Conservation (phyloP, 495 filamentous ascomycete genomes). For the Peziza echinospora region DNA sequence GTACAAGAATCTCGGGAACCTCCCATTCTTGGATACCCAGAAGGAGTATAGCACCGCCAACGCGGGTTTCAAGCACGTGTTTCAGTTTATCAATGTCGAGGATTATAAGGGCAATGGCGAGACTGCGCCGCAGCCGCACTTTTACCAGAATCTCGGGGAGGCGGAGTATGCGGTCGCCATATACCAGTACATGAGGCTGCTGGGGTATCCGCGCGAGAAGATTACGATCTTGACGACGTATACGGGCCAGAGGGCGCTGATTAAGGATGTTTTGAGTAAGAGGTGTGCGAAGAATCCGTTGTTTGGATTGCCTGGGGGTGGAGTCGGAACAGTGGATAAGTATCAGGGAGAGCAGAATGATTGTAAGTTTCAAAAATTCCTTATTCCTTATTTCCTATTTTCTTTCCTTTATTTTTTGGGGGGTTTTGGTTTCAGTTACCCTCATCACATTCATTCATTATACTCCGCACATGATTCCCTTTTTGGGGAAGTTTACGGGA, state of each 20-base stretch:
- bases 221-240: conserved; percentile 88
- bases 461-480: not conserved
- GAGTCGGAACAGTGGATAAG: conserved; percentile 84
- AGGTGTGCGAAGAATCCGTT: conserved; percentile 61
- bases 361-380: conserved; percentile 37
- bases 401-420: no score
- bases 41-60: conserved; percentile 66
- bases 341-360: conserved; percentile 99
- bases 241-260: conserved; percentile 79
- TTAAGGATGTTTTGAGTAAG: conserved; percentile 71
- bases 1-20: conserved; percentile 57
- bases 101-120: conserved; percentile 88
- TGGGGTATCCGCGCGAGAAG: conserved; percentile 80
- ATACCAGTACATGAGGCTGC: conserved; percentile 91
- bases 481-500: no score
- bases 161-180: conserved; percentile 92
- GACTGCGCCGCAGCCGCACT: conserved; percentile 79
- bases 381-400: not conserved
- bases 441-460: not conserved
- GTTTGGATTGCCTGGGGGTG: conserved; percentile 70
- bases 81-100: conserved; percentile 89
- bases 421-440: no score
- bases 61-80: conserved; percentile 78
- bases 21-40: conserved; percentile 45
- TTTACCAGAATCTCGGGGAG: conserved; percentile 91